Evolutionary conservation across 2,329 filamentous ascomycete genomes (phyloP).

Genomic region (Phyllosticta capitalensis): DNA sequence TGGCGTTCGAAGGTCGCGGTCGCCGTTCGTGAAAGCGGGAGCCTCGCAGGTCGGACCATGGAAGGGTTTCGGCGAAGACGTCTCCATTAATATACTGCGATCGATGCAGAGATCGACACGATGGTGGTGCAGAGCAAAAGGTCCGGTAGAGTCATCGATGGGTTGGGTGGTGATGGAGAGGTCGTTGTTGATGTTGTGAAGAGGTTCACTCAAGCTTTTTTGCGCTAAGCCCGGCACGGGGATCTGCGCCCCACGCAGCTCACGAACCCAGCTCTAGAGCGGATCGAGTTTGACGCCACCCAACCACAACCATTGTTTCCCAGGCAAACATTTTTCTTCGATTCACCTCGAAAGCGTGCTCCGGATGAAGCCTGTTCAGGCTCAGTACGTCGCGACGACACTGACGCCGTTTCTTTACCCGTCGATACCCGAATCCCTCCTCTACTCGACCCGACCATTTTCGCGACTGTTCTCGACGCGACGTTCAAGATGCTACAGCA

Average conservation of each 20-base stretch:
- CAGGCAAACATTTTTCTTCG: neutral
- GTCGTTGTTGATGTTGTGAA: neutral
- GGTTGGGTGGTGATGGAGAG: no score
- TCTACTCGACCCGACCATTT: conserved; percentile 4
- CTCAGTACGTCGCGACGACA: conserved; percentile 16
- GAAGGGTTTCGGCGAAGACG: neutral
- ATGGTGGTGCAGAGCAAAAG: no score
- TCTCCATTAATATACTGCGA: neutral
- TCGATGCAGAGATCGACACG: no score
- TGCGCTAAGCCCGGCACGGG: neutral
- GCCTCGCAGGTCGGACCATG: neutral
- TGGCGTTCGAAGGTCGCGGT: neutral
- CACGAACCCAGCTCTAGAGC: neutral
- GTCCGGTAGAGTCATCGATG: no score
- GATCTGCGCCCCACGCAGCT: neutral
- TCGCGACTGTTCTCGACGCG: conserved; percentile 11
- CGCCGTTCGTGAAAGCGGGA: neutral
- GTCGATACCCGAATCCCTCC: conserved; percentile 23
- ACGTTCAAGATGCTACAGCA: conserved; percentile 23
- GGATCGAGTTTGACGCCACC: neutral
- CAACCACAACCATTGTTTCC: neutral
- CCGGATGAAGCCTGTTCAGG: conserved; percentile 6
- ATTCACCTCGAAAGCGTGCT: neutral
- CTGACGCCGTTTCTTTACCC: conserved; percentile 39
- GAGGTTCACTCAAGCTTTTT: neutral